Conservation (phyloP, 768 basidiomycete genomes). For the Crepidotus variabilis region DNA sequence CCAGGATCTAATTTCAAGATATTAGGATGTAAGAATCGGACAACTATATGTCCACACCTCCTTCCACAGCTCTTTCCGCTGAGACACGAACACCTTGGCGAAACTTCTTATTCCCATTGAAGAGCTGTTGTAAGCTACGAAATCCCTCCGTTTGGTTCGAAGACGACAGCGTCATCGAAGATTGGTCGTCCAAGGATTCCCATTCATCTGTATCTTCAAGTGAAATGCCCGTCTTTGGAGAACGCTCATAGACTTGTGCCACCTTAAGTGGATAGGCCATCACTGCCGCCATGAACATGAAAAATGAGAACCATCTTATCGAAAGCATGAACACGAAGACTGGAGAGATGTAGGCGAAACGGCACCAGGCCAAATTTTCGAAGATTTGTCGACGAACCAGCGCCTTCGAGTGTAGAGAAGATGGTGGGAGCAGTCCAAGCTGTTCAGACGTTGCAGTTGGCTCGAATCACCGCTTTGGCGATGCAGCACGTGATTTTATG, state of each 20-base stretch:
- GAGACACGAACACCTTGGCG: constrained; percentile 14
- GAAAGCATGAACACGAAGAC: constrained; percentile 8
- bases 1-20: constrained; percentile 22
- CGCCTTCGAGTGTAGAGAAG: constrained; percentile 13
- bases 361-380: constrained; percentile 28
- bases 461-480: not conserved
- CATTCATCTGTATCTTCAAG: constrained; percentile 5
- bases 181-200: not conserved
- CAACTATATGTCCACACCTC: constrained; percentile 14
- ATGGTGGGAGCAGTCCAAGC: constrained; percentile 14
- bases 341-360: constrained; percentile 1
- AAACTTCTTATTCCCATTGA: constrained; percentile 23
- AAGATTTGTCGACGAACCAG: constrained; percentile 25
- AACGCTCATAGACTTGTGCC: constrained; percentile 1
- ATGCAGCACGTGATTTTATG: not conserved
- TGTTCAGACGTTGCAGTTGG: constrained; percentile 2
- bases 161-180: not conserved
- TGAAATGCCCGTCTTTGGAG: not conserved
- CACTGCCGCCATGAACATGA: constrained; percentile 11
- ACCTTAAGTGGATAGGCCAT: constrained; percentile 17
- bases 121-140: constrained; percentile 20
- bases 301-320: constrained; percentile 8
- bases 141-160: constrained; percentile 6
- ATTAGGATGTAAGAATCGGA: not conserved
- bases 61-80: constrained; percentile 11